phyloP scores from a whole-genome alignment of 495 filamentous ascomycete species.

The Evernia prunastri region DNA sequence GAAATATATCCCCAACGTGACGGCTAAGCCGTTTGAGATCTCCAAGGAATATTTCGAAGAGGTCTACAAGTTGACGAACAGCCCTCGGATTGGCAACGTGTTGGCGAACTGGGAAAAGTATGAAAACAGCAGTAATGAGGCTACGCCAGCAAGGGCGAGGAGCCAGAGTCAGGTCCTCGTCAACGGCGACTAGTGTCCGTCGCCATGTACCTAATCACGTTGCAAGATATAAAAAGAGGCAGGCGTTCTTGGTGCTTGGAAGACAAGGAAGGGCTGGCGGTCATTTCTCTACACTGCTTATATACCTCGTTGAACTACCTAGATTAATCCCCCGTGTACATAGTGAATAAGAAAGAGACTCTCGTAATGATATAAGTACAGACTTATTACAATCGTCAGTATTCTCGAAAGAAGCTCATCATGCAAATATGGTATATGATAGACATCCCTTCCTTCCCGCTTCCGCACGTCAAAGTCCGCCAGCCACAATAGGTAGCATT shows the following conservation, averaged over 20 bases:
- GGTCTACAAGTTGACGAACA: constrained; percentile 88
- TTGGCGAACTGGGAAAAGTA: constrained; percentile 78
- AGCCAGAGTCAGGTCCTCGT: constrained; percentile 15
- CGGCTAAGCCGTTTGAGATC: constrained; percentile 87
- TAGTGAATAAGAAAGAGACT: too few species aligned
- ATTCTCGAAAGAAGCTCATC: neutral
- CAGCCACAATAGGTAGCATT: too few species aligned
- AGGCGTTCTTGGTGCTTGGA: neutral
- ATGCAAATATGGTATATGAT: neutral
- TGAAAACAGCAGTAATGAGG: constrained; percentile 42
- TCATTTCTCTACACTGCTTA: neutral
- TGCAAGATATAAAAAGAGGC: neutral
- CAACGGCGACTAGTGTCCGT: constrained; percentile 5
- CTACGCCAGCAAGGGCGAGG: constrained; percentile 17
- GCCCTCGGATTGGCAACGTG: constrained; percentile 82
- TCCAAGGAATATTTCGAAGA: constrained; percentile 99
- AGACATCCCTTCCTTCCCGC: neutral
- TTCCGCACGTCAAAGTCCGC: too few species aligned
- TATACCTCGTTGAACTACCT: neutral
- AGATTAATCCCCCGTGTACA: too few species aligned
- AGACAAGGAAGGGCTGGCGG: neutral
- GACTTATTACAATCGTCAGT: neutral
- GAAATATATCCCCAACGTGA: constrained; percentile 99
- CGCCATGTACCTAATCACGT: neutral
- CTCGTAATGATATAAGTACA: neutral